Conservation (phyloP, 352 stramenopile genomes). For the Phytophthora cryptogea region DNA sequence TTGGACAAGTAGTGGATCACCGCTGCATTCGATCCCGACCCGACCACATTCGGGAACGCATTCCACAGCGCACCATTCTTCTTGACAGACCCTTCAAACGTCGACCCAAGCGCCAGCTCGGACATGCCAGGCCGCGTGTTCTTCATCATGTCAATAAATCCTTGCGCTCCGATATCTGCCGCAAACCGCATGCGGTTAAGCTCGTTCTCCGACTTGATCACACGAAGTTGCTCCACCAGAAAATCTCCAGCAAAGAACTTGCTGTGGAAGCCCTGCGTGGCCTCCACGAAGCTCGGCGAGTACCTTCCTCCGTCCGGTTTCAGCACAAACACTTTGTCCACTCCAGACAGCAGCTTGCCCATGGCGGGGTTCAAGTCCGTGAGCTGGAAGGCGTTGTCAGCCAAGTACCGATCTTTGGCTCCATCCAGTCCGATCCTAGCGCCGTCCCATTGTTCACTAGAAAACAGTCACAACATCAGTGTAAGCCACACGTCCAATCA, state of each 20-base stretch:
- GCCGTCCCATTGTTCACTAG: conserved; percentile 83
- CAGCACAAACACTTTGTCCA: conserved; percentile 76
- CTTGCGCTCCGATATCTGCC: conserved; percentile 61
- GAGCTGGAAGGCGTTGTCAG: conserved; percentile 72
- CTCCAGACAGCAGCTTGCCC: conserved; percentile 52
- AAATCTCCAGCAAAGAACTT: conserved; percentile 80
- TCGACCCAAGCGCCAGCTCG: conserved; percentile 70
- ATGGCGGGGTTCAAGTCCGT: conserved; percentile 59
- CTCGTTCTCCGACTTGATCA: conserved; percentile 77
- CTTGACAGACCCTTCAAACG: conserved; percentile 76
- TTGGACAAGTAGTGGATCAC: conserved; percentile 87
- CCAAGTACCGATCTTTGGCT: conserved; percentile 60
- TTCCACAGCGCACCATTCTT: conserved; percentile 78
- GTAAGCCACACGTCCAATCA: neutral
- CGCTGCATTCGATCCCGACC: conserved; percentile 72
- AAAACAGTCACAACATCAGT: conserved; percentile 12
- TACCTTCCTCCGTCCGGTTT: conserved; percentile 63
- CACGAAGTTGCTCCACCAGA: conserved; percentile 74
- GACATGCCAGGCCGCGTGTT: conserved; percentile 62
- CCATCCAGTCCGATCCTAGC: conserved; percentile 66
- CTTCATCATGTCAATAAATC: conserved; percentile 84
- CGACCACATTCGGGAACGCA: conserved; percentile 86
- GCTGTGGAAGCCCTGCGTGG: conserved; percentile 59
- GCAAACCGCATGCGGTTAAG: conserved; percentile 78
- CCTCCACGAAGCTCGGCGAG: conserved; percentile 56